Evolutionary conservation across 2,329 filamentous ascomycete genomes (phyloP), one percentile per base, ranked within the genome.

Genomic region (Fusarium pseudoanthophilum): DNA sequence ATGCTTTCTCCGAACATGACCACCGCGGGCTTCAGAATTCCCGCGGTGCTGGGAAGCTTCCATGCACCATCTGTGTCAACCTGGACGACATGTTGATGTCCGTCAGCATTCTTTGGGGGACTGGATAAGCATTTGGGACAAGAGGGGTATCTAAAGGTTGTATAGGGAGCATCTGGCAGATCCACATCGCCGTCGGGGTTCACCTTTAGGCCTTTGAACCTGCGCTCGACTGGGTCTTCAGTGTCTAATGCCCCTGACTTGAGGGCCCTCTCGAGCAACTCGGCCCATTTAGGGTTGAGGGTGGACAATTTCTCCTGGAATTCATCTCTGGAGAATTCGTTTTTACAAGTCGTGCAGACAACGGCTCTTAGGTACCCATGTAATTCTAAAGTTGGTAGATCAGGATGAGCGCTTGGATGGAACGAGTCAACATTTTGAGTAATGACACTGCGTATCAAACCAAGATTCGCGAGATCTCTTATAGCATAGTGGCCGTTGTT

Each of bases 371-470:
- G 87, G 82, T 96, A 97, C 75, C 96, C 96, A 81, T 99, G 96
- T 56, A 99, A 87, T 82, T 98, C 95, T 51, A 97, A 85, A 15
- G 93, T 96, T 11, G 90, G 88, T 48, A 95, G 83, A 15, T 86
- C 80, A 1, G 95, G 93, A 81, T 98, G 95, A 2, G 94, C 92
- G 67, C 84, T 84, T 5, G 88, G 86, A 82, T 99, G 96, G 80
- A 99, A 97, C 5, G 95, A 97, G 83, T 99, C 96, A 58, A 99
- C 96, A 79, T 98, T 98, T 81, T 99, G 96, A 45, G 96, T 98
- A 75, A 99, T 91, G 67, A 98, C 93, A 60, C 86, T 90, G 64
- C 88, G 89, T 46, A 98, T 85, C 56, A 95, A 83, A 5, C 95
- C 95, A 74, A 96, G 84, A 9, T 87, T 82, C 6, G 90, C 93